Evolutionary conservation across 352 stramenopile species (phyloP), one percentile per base, ranked within the genome.

Genomic region (Discostella stelligera): DNA sequence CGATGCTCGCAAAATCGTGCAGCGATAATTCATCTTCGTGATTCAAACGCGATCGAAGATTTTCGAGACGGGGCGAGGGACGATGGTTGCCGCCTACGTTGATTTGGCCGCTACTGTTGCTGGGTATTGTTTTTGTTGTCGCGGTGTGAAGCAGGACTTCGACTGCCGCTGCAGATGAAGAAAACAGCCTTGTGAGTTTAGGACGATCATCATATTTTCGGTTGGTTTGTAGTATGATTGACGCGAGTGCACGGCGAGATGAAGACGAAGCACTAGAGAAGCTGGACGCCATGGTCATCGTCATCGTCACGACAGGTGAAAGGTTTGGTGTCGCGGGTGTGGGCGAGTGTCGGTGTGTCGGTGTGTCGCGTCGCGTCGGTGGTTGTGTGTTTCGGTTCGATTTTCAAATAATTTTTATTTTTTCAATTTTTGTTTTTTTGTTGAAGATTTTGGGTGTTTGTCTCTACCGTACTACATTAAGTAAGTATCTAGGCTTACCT

Each of bases 1-100:
- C n/a, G 50, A 3, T 18, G 49, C 10, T 25, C 2, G 53, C 85
- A 78, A 68, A 96, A 95, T 90, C 92, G 95, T 85, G 54, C 74
- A 80, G 2, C 71, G 85, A 48, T 82, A 84, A 83, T 93, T 32
- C 27, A 32, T 85, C 18, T 85, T 85, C 52, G 83, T 65, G 44
- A 66, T 39, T 50, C 86, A 58, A 18, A 77, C 48, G 59, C 90
- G 90, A 50, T 79, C 49, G 64, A 49, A 48, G 8, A 41, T 30
- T 49, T 49, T 18, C 16, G 55, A 21, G 11, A 32, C 16, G 32
- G 32, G 25, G 55, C 50, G 53, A 23, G 54, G 52, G 20, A 16
- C 2, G 1, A 20, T 27, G 8, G 53, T 60, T 4, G 8, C 16
- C 8, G 48, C 16, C 48, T 16, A 0, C 48, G 50, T 58, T 18